Evolutionary conservation across 2,329 filamentous ascomycete genomes (phyloP), one percentile per base, ranked within the genome.

Genomic region (Diaporthe vaccinii): DNA sequence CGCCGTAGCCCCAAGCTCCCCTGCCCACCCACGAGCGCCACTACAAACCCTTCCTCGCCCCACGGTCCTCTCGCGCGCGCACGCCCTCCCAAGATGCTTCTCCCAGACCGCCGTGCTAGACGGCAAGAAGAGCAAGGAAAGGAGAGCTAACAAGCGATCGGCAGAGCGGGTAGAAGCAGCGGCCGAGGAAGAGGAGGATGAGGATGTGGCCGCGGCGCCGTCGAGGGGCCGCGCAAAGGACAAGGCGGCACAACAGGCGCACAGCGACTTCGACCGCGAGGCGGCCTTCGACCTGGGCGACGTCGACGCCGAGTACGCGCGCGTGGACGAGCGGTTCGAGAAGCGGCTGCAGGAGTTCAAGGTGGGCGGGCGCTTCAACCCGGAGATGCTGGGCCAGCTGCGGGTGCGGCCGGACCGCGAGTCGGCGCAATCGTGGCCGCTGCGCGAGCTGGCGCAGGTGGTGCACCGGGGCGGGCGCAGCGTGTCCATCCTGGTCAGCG

Each of bases 401-500:
- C 80, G 81, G 36, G 85, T 90, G 44, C 77, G 78, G 67, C 80
- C 83, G 22, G 80, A 83, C 80, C 79, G 80, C 67, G 79, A 80
- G 76, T 78, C 71, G 62, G 34, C 74, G 17, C 75, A 76, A 55
- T 80, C 83, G 8, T 90, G 86, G 79, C 87, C 88, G 46, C 85
- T 91, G n/a, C 85, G 85, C 73, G 89, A 91, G 81, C 85, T 91
- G 44, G 89, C 88, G 36, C 86, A 89, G 80, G 84, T 91, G 7
- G 86, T 90, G 31, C 87, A 88, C 72, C 87, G 83, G 12, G 84
- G 85, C 58, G 84, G 84, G 0, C 82, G 85, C 31, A 79, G 81
- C 14, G 82, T 85, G 71, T 82, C 80, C 31, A 80, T 86, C 76
- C 78, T 86, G 3, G 83, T 82, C 59, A 83, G 85, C 78, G 85